Conservation (phyloP, 192 early-diverging fungal species). For the Entomortierella chlamydospora region DNA sequence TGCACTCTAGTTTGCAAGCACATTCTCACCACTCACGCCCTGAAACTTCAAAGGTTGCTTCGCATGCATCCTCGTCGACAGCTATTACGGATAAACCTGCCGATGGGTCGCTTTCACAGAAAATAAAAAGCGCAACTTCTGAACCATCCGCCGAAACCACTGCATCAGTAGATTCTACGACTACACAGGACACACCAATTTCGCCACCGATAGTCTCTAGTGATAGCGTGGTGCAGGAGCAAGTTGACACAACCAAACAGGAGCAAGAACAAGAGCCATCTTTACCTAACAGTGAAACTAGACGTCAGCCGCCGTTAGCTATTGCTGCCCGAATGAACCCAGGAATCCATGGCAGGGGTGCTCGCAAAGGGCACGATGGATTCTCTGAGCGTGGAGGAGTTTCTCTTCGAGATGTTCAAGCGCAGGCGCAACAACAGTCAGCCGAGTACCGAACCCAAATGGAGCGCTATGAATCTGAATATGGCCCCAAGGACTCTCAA, state of each 20-base stretch:
- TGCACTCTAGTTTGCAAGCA: too few species aligned
- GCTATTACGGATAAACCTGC: too few species aligned
- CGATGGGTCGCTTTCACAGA: too few species aligned
- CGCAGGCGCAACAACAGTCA: slow-evolving; percentile 23
- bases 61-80: too few species aligned
- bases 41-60: neutral
- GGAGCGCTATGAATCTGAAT: neutral
- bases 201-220: too few species aligned
- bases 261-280: neutral
- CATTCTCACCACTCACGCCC: too few species aligned
- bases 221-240: too few species aligned
- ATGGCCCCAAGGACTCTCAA: neutral
- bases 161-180: too few species aligned
- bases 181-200: too few species aligned
- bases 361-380: slow-evolving; percentile 21
- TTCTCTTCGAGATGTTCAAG: slow-evolving; percentile 19
- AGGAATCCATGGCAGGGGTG: slow-evolving; percentile 23
- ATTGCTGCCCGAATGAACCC: slow-evolving; percentile 30
- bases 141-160: too few species aligned
- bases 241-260: too few species aligned
- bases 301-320: slow-evolving; percentile 10
- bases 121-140: too few species aligned
- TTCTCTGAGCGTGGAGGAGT: slow-evolving; percentile 3
- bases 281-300: neutral
- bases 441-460: slow-evolving; percentile 10